Conservation (phyloP, 2,329 filamentous ascomycete genomes). For the Pseudogymnoascus sp. region DNA sequence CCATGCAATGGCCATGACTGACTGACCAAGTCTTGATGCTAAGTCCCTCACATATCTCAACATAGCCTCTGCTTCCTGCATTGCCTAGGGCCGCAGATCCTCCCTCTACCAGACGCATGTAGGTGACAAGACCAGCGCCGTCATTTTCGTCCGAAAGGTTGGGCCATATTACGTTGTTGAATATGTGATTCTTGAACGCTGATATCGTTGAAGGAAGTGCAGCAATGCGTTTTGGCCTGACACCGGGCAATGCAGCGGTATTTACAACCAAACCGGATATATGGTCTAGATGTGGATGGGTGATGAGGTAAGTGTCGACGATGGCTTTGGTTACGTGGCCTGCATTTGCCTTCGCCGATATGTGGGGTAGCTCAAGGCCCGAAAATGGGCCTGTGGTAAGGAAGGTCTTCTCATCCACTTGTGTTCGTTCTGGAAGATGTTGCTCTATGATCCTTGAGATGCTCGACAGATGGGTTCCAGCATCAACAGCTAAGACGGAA, state of each 20-base stretch:
- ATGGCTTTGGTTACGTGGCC: conserved; percentile 69
- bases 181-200: conserved; percentile 87
- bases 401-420: conserved; percentile 18
- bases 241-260: conserved; percentile 74
- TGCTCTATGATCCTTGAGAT: conserved; percentile 64
- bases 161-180: conserved; percentile 97
- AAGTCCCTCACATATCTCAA: conserved; percentile 82
- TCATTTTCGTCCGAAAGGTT: conserved; percentile 95
- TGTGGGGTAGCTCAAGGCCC: conserved; percentile 62
- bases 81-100: conserved; percentile 71
- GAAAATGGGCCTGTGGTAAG: conserved; percentile 67
- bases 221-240: conserved; percentile 75
- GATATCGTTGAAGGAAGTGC: conserved; percentile 83
- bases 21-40: conserved; percentile 80
- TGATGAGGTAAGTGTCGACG: conserved; percentile 84
- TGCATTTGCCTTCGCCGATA: conserved; percentile 67
- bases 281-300: conserved; percentile 95
- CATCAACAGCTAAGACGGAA: conserved; percentile 86
- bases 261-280: conserved; percentile 88
- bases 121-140: conserved; percentile 85
- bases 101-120: conserved; percentile 78
- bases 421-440: conserved; percentile 11
- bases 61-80: conserved; percentile 55
- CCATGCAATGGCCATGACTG: conserved; percentile 83
- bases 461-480: conserved; percentile 77